Evolutionary conservation across 176 grass and related monocot species (phyloP).

Genomic region (Secale cereale): DNA sequence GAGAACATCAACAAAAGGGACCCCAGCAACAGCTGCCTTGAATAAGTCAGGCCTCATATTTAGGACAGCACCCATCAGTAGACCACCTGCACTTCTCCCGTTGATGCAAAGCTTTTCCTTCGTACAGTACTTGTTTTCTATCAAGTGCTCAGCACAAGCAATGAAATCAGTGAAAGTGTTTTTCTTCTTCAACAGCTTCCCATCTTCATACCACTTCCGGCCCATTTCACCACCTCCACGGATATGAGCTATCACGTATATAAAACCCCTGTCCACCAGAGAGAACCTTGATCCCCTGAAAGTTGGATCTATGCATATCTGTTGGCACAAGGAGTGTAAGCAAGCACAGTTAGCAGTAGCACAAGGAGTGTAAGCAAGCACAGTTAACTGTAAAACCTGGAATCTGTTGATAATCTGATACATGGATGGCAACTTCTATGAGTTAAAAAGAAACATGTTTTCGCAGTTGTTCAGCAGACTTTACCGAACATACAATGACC

Average conservation of each 20-base stretch:
- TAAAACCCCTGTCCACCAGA: slow-evolving; percentile 78
- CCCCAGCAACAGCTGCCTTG: slow-evolving; percentile 65
- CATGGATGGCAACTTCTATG: neutral
- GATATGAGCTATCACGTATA: slow-evolving; percentile 90
- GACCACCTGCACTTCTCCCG: slow-evolving; percentile 86
- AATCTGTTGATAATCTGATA: neutral
- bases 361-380: too few relatives aligned
- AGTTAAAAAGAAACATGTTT: neutral
- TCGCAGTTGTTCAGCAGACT: neutral
- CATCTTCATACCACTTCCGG: slow-evolving; percentile 84
- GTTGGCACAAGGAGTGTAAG: slow-evolving; percentile 5
- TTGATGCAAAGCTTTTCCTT: slow-evolving; percentile 83
- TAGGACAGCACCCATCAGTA: slow-evolving; percentile 66
- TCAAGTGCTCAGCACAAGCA: slow-evolving; percentile 73
- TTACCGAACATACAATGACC: neutral
- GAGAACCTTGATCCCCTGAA: slow-evolving; percentile 71
- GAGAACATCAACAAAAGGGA: slow-evolving; percentile 88
- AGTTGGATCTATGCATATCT: slow-evolving; percentile 73
- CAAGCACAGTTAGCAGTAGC: neutral
- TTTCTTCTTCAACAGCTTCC: slow-evolving; percentile 77
- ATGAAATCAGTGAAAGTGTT: slow-evolving; percentile 98
- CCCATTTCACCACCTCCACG: slow-evolving; percentile 97
- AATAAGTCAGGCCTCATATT: slow-evolving; percentile 97
- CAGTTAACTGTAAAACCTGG: neutral
- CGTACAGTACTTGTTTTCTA: slow-evolving; percentile 75